Evolutionary conservation across 352 stramenopile genomes (phyloP).

Genomic region (Globisporangium acanthophoron): DNA sequence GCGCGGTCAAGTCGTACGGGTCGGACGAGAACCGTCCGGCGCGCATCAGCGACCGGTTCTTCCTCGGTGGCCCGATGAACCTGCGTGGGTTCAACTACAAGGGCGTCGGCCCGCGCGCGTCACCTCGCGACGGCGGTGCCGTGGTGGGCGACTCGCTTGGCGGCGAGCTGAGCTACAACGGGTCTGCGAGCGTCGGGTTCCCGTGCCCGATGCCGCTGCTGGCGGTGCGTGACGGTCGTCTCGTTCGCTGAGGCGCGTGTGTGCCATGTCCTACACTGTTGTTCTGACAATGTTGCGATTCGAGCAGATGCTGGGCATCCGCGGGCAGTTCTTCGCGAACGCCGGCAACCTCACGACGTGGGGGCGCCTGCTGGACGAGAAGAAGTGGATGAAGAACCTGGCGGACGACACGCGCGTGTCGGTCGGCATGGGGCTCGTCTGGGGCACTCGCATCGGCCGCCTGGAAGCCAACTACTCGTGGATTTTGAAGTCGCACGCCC

Average conservation of each 20-base stretch:
- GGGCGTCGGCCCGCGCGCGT: constrained; percentile 83
- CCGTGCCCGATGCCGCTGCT: constrained; percentile 80
- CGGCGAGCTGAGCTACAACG: constrained; percentile 86
- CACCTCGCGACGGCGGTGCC: constrained; percentile 81
- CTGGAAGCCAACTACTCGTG: constrained; percentile 91
- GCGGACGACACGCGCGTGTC: constrained; percentile 82
- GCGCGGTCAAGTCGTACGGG: constrained; percentile 78
- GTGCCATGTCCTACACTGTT: too few species aligned
- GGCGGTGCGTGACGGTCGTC: constrained; percentile 41
- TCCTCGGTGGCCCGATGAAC: constrained; percentile 85
- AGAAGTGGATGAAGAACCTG: constrained; percentile 90
- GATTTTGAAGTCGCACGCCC: constrained; percentile 76
- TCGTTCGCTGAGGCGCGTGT: background rate
- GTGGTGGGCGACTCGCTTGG: constrained; percentile 80
- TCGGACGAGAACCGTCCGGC: constrained; percentile 62
- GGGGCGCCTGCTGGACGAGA: constrained; percentile 75
- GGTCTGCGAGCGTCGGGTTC: constrained; percentile 80
- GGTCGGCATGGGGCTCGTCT: constrained; percentile 83
- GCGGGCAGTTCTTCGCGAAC: constrained; percentile 88
- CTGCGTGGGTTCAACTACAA: constrained; percentile 90
- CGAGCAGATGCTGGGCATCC: constrained; percentile 69
- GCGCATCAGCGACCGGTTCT: constrained; percentile 91
- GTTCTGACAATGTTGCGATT: background rate
- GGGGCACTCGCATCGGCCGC: constrained; percentile 78
- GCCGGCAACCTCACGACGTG: constrained; percentile 88